These are phyloP conservation scores for Paraconiothyrium sp. DNA, from an alignment of 2,329 filamentous ascomycete species.

Conservation along the genomic window DNA sequence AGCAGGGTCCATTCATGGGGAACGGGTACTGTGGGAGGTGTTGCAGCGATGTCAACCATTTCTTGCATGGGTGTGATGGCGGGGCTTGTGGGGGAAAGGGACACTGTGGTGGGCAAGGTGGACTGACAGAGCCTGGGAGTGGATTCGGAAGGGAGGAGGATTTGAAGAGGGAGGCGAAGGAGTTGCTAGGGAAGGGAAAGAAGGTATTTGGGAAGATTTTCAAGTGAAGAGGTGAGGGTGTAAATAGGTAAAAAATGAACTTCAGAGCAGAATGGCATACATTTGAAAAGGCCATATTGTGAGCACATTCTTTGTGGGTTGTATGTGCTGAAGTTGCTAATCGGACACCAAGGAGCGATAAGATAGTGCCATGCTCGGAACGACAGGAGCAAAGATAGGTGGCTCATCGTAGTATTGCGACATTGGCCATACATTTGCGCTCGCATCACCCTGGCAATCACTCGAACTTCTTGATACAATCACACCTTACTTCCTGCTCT, in stretches of 20 bases:
- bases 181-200: conserved; percentile 34
- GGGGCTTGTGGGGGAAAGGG: conserved; percentile 38
- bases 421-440: too few relatives aligned
- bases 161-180: conserved; percentile 35
- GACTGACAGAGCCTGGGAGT: conserved; percentile 23
- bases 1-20: conserved; percentile 55
- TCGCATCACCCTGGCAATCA: too few relatives aligned
- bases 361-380: too few relatives aligned
- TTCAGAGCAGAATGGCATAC: too few relatives aligned
- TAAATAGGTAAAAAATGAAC: not conserved
- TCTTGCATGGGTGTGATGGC: conserved; percentile 41
- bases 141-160: conserved; percentile 19
- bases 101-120: conserved; percentile 31
- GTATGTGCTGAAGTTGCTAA: too few relatives aligned
- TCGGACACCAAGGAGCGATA: too few relatives aligned
- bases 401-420: too few relatives aligned
- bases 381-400: too few relatives aligned
- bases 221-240: conserved; percentile 25
- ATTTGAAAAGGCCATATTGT: too few relatives aligned
- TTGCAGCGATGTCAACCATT: conserved; percentile 44
- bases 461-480: too few relatives aligned
- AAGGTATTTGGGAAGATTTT: conserved; percentile 39
- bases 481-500: too few relatives aligned
- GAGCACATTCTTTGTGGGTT: too few relatives aligned
- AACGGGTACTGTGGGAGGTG: conserved; percentile 48